Base-by-base conservation (phyloP, 257 asterid genomes). In the Mentha longifolia region DNA sequence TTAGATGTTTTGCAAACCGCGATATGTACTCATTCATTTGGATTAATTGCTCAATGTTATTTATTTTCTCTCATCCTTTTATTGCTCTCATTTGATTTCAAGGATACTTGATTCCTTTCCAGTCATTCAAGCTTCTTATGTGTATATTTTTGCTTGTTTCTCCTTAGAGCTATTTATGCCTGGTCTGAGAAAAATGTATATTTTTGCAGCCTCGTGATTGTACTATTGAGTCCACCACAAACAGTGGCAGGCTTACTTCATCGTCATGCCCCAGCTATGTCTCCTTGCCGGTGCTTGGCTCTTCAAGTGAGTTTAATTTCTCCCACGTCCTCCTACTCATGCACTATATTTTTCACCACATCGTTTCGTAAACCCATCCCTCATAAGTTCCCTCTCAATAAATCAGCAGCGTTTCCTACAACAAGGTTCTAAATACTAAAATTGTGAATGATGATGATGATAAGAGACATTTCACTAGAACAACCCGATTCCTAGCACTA, bases 131-230 rank as follows among this genome's bases (percentile, higher is more conserved):
- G 50, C 58, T 69, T 54, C 2, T 33, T 30, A 52, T 19, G 37
- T 43, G 46, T 61, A 72, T 19, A 72, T 25, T 16, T 54, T 47
- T 46, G 39, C 28, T 58, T 54, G 49, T 17, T 46, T 56, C 56
- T 61, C 49, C 42, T 55, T 45, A 6, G 56, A 37, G 54, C 58
- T 65, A 57, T 60, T 63, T 30, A 14, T 12, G 19, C 69, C 59
- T 47, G 15, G 47, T 74, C 70, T 72, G 63, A 74, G n/a, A 59
- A 31, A 41, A 59, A 45, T 25, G 55, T 35, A 35, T 20, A 8
- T 77, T 74, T 78, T 77, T 84, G 84, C 92, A 88, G 98, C 96
- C 96, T 60, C 88, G 94, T 65, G 98, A 92, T 74, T 89, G 98
- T 72, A 79, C 70, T 7, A 57, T 46, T 60, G 72, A 54, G 33